Percentiles rank a stretch among this genome's conserved stretches.
Conservation (phyloP, 495 filamentous ascomycete species). For the Chaetomidium leptoderma region DNA sequence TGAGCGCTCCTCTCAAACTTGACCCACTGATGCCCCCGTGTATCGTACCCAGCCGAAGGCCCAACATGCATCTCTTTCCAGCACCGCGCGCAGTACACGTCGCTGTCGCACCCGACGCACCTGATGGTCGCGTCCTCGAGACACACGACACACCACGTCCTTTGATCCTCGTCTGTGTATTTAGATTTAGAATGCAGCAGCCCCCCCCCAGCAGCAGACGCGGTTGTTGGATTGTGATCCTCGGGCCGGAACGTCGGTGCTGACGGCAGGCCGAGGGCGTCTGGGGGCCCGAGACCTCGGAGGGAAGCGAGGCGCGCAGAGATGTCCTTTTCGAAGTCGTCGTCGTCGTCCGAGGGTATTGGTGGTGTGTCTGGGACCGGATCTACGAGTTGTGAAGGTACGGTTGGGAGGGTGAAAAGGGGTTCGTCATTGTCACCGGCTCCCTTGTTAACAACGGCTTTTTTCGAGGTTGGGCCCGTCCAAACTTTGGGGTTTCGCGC, state of each 20-base stretch:
- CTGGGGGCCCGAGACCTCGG: slow-evolving; percentile 28
- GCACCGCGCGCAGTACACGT: slow-evolving; percentile 62
- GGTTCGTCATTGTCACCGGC: not conserved
- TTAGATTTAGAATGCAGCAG: slow-evolving; percentile 16
- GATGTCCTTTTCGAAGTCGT: slow-evolving; percentile 39
- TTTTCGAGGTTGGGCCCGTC: not conserved
- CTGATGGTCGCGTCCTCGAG: slow-evolving; percentile 59
- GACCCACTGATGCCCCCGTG: slow-evolving; percentile 48
- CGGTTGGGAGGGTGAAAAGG: slow-evolving; percentile 34
- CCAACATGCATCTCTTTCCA: slow-evolving; percentile 68
- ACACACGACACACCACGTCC: slow-evolving; percentile 67
- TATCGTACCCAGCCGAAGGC: slow-evolving; percentile 52
- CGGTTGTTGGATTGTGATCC: slow-evolving; percentile 21
- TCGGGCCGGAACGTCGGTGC: slow-evolving; percentile 51
- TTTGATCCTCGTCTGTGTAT: slow-evolving; percentile 59
- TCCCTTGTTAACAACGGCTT: slow-evolving; percentile 2
- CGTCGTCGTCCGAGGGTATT: not conserved
- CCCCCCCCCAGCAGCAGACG: not conserved
- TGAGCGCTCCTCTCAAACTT: slow-evolving; percentile 26
- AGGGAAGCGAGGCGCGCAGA: slow-evolving; percentile 41
- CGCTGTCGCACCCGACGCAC: slow-evolving; percentile 61
- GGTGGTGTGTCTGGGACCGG: slow-evolving; percentile 6
- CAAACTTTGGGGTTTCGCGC: not conserved
- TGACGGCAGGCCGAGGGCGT: slow-evolving; percentile 47
- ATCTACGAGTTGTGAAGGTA: slow-evolving; percentile 34